Base-by-base conservation (phyloP, 257 asterid genomes). In the Rhazya stricta region DNA sequence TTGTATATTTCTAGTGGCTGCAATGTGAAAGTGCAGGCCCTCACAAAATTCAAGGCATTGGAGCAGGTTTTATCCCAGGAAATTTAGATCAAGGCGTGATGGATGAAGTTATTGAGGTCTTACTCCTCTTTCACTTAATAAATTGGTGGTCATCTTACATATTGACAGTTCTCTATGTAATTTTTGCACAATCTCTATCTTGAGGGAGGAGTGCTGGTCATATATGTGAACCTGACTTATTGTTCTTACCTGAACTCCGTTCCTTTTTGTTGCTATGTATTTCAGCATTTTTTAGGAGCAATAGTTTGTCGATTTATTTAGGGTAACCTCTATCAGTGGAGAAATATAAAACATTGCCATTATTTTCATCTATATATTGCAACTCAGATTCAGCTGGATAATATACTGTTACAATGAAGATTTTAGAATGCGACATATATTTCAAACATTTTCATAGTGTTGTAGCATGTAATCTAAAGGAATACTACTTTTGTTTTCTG, bases 21-120 rank as follows among this genome's bases (percentile, higher is more conserved):
- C 89, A 83, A 85, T 89, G 86, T 84, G 87, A 83, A 86, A 88
- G 77, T 89, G 96, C 99, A 95, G 98, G 98, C 88, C 99, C 99
- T 92, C 99, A 95, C 98, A 92, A 95, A 92, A 95, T 95, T 95
- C 99, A 92, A 91, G 97, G 99, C 85, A 95, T 95, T 91, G 99
- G 98, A 77, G 98, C 99, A 89, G 99, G 99, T 92, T 95, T 92
- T 88, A 86, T 92, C 62, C 99, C 98, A 75, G 86, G 90, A 85
- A 95, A 92, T 80, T 85, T 95, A 80, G 98, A 95, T 83, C 96
- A 83, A 86, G 91, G 84, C 73, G 84, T 92, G 79, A 85, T 95
- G 89, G 99, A 92, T 84, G 99, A 95, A 91, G 98, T 95, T 69
- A 89, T 95, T 79, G 96, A 86, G 96, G 99, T 91, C 39, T 74